phyloP scores from a whole-genome alignment of 2,329 filamentous ascomycete genomes.

The Hypoxylon sp. region DNA sequence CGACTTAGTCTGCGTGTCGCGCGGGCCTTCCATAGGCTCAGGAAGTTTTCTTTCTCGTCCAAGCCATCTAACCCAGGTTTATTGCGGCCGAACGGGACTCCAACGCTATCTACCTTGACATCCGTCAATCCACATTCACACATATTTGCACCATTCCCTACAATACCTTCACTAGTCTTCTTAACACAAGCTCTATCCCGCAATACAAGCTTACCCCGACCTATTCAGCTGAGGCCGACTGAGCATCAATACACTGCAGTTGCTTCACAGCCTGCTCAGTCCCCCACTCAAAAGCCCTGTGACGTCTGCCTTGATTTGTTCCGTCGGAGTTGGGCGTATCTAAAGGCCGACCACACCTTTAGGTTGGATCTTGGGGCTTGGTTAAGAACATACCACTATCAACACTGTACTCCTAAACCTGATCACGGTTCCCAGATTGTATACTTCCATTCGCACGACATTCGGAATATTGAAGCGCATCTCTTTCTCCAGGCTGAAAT shows the following conservation, averaged over 20 bases:
- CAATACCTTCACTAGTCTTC: background rate
- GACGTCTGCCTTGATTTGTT: background rate
- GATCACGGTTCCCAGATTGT: background rate
- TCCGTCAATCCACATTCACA: slow-evolving; percentile 2
- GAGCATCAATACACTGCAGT: background rate
- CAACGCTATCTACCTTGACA: background rate
- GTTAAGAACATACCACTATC: background rate
- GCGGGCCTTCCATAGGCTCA: background rate
- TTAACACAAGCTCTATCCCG: background rate
- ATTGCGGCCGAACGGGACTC: background rate
- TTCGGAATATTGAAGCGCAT: background rate
- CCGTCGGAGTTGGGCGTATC: background rate
- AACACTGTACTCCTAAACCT: background rate
- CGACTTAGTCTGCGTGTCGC: background rate
- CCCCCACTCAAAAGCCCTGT: background rate
- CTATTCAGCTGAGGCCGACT: background rate
- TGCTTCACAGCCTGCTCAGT: slow-evolving; percentile 1
- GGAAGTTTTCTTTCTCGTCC: background rate
- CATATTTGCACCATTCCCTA: background rate
- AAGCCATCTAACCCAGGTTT: background rate
- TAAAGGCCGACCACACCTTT: background rate
- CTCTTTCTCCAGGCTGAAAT: background rate
- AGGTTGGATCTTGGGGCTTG: background rate
- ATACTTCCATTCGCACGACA: background rate
- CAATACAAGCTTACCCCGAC: background rate